Evolutionary conservation across 2,329 filamentous ascomycete species (phyloP), one percentile per base, ranked within the genome.

Genomic region (Sclerotinia sclerotiorum): DNA sequence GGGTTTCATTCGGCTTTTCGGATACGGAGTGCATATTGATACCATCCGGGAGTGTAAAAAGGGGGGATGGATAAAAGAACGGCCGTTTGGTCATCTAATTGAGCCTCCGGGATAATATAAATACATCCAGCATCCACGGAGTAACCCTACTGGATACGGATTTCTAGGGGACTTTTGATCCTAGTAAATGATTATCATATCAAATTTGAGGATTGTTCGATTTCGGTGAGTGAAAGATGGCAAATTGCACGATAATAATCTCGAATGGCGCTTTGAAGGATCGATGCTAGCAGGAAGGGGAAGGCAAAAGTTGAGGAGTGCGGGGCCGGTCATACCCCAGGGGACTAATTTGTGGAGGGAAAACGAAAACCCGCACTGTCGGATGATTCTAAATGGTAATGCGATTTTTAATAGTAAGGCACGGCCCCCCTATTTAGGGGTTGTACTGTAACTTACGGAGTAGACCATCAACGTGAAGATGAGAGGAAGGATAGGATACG

Each of bases 241-340:
- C 44, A 62, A 51, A 62, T 62, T 24, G 63, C 39, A 57, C 51
- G 54, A 55, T 56, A 57, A 35, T 65, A 24, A 24, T 24, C 27
- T 65, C 51, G 51, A 44, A 65, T 65, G 8, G 39, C 44, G 29
- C 39, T 57, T 17, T 24, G 35, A 32, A 48, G 21, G 44, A 24
- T 15, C 39, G 39, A 51, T 62, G 29, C 58, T 62, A 35, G 46
- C 8, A 44, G 42, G 42, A 46, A 60, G 21, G n/a, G 32, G 24
- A 35, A 62, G 35, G 46, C 6, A 49, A 48, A 49, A 57, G 51
- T 57, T 35, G 21, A 58, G 48, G 63, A 65, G 27, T 65, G 63
- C 63, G 63, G 63, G 63, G 63, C 46, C 63, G 39, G 48, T 65
- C 52, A 65, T 65, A 58, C 52, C 63, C 63, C 52, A 65, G 63